Evolutionary conservation across 371 early-diverging fungal genomes (phyloP).

Genomic region (Mucor saturninus): DNA sequence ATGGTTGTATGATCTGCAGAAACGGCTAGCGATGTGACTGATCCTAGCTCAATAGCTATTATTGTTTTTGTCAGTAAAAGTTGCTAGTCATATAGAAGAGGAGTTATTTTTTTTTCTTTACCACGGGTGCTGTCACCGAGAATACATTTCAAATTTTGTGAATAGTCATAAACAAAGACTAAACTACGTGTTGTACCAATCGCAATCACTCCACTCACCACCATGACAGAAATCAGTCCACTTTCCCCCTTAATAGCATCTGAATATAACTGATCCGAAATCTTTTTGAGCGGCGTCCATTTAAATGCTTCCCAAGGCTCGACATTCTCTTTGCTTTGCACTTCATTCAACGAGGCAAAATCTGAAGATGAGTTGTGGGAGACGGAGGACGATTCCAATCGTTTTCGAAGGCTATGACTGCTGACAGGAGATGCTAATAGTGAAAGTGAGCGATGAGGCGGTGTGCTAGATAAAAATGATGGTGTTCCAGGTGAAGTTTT

Average conservation of each 20-base stretch:
- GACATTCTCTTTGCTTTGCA: slow-evolving; percentile 9
- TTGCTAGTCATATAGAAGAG: not conserved
- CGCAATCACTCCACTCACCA: slow-evolving; percentile 68
- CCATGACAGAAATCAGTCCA: slow-evolving; percentile 65
- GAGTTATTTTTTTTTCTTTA: slow-evolving; percentile 8
- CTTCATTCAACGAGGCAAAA: slow-evolving; percentile 2
- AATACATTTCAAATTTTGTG: slow-evolving; percentile 69
- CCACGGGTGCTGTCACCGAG: slow-evolving; percentile 61
- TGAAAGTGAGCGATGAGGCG: slow-evolving; percentile 19
- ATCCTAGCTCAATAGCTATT: slow-evolving; percentile 65
- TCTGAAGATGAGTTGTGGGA: slow-evolving; percentile 36
- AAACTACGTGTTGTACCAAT: slow-evolving; percentile 78
- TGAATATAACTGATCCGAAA: slow-evolving; percentile 72
- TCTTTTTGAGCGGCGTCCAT: slow-evolving; percentile 72
- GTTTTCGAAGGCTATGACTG: slow-evolving; percentile 11
- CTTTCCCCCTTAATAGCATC: slow-evolving; percentile 57
- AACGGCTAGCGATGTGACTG: slow-evolving; percentile 75
- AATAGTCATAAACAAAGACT: slow-evolving; percentile 72
- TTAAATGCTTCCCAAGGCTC: slow-evolving; percentile 74
- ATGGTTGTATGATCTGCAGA: slow-evolving; percentile 72
- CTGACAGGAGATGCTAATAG: slow-evolving; percentile 10
- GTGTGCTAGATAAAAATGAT: slow-evolving; percentile 25
- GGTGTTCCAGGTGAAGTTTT: slow-evolving; percentile 33
- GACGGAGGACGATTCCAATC: slow-evolving; percentile 25
- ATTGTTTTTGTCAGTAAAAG: not conserved